Evolutionary conservation across 1,139 yeast genomes (phyloP), one percentile per base, ranked within the genome.

Genomic region (Groenewaldozyma auringiensis): DNA sequence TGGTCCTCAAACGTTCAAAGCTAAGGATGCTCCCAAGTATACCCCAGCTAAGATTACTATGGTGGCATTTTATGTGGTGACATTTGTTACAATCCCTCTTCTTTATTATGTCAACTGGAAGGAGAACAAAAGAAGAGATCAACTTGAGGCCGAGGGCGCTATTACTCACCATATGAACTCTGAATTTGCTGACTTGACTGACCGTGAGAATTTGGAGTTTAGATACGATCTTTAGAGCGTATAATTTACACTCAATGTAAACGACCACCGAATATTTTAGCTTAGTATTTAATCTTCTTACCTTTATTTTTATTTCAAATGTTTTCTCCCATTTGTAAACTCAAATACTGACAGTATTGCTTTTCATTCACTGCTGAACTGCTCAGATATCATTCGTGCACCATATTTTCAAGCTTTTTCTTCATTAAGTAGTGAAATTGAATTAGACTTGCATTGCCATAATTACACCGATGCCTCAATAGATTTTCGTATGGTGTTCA

Each of bases 121-220:
- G 43, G 72, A 66, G 37, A 69, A 69, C 53, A 56, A 52, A 47
- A 55, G 55, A 33, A 61, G 72, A 50, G 69, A 65, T 46, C 40
- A 42, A 38, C 47, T 52, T 40, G 54, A 47, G 21, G 70, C 67
- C 35, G 68, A 72, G 4, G 81, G 77, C 1, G 65, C 64, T 44
- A 56, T 57, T 25, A 59, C 66, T 18, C 29, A 45, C 14, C 25
- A 37, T 16, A 38, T 25, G 3, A 69, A 72, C 48, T 60, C 64
- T 40, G 78, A 79, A 54, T 76, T 76, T 55, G 77, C 76, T 43
- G 89, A 82, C 57, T 63, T 80, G 58, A 82, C 88, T 1, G 88
- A 82, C 56, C 67, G 67, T 46, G 81, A 81, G 61, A 82, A 82
- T 58, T 78, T 77, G 11, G 74, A 72, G 44, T 63, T 63, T 53